These are phyloP conservation scores for Luffa acutangula DNA, from an alignment of 306 rosid species.

Conservation along the genomic window DNA sequence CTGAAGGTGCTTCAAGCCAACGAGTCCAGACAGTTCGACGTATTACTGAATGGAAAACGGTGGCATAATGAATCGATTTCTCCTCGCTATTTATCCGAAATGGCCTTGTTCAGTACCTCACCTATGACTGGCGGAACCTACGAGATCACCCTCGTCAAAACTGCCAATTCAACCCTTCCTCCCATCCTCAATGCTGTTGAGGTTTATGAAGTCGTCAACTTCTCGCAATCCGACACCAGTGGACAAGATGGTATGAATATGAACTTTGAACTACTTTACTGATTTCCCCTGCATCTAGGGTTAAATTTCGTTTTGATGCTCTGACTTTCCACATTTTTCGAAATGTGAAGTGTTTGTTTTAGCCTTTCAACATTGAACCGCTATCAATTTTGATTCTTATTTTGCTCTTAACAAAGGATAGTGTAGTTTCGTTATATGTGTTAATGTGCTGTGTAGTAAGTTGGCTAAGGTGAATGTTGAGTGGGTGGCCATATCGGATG, in stretches of 20 bases:
- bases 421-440: not conserved
- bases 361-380: not conserved
- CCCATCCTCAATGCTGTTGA: slow-evolving; percentile 52
- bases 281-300: not conserved
- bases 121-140: not conserved
- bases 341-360: not conserved
- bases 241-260: slow-evolving; percentile 32
- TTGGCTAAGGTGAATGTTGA: not conserved
- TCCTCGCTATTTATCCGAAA: slow-evolving; percentile 5
- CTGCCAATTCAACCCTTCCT: slow-evolving; percentile 27
- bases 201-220: slow-evolving; percentile 16
- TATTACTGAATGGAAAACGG: slow-evolving; percentile 16
- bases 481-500: not conserved
- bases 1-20: slow-evolving; percentile 17
- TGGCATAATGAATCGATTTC: not conserved
- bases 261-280: slow-evolving; percentile 1
- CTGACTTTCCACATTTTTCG: not conserved
- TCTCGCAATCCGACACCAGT: slow-evolving; percentile 23
- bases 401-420: not conserved
- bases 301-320: not conserved
- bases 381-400: not conserved
- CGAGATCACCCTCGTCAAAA: not conserved
- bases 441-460: not conserved
- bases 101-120: not conserved
- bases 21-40: slow-evolving; percentile 22